These are phyloP conservation scores for Spergularia bocconei DNA, from an alignment of 148 eudicot genomes.

Conservation along the genomic window DNA sequence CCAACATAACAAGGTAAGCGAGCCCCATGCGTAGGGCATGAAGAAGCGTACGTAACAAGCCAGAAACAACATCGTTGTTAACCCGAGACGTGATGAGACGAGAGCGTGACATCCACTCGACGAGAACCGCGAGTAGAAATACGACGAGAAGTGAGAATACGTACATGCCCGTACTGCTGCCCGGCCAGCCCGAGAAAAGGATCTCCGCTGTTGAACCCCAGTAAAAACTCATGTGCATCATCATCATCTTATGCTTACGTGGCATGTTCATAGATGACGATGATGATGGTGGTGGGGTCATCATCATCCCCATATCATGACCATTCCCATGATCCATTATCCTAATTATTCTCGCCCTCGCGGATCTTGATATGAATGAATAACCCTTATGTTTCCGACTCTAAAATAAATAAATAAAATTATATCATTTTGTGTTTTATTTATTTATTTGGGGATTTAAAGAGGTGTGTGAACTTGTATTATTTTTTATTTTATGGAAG, in stretches of 20 bases:
- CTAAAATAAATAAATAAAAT: too few species aligned
- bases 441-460: too few species aligned
- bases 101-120: slow-evolving; percentile 39
- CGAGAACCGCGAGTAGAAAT: slow-evolving; percentile 34
- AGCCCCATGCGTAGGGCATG: slow-evolving; percentile 36
- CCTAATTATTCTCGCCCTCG: background rate
- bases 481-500: too few species aligned
- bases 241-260: slow-evolving; percentile 20
- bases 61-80: slow-evolving; percentile 18
- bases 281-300: background rate
- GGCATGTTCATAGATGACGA: slow-evolving; percentile 4
- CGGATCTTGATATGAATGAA: too few species aligned
- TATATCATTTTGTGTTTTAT: too few species aligned
- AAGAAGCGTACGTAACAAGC: slow-evolving; percentile 22
- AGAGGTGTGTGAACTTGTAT: too few species aligned
- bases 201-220: slow-evolving; percentile 60
- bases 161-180: slow-evolving; percentile 43
- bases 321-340: slow-evolving; percentile 14
- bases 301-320: slow-evolving; percentile 24
- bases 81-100: slow-evolving; percentile 2
- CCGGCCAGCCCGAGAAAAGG: slow-evolving; percentile 70
- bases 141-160: slow-evolving; percentile 33
- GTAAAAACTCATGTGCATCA: slow-evolving; percentile 89
- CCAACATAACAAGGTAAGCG: slow-evolving; percentile 50
- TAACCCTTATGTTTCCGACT: too few species aligned